A percentile compares a stretch with the other conserved stretches of the same genome.
These are phyloP conservation scores for Talaromyces adpressus DNA, from an alignment of 495 filamentous ascomycete species.

Conservation along the genomic window DNA sequence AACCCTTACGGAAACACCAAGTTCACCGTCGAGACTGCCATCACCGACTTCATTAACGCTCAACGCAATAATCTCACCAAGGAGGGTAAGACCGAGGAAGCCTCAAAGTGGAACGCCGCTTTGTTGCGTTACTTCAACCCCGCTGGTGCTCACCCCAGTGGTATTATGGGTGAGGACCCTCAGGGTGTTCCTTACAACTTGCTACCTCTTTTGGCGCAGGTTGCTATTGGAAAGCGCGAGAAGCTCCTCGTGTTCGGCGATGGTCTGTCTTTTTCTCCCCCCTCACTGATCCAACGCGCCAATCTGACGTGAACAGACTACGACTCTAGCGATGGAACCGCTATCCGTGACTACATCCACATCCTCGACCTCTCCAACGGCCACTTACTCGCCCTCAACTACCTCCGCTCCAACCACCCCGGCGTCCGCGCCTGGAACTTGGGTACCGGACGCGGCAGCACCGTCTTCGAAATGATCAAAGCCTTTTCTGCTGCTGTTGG, in stretches of 20 bases:
- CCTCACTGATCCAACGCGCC: not conserved
- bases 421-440: slow-evolving; percentile 96
- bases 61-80: slow-evolving; percentile 79
- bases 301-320: slow-evolving; percentile 60
- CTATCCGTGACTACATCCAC: slow-evolving; percentile 76
- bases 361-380: slow-evolving; percentile 85
- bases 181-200: slow-evolving; percentile 95
- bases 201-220: slow-evolving; percentile 87
- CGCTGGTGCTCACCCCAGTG: slow-evolving; percentile 86
- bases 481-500: slow-evolving; percentile 86
- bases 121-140: slow-evolving; percentile 97
- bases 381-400: slow-evolving; percentile 85
- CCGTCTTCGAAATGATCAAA: slow-evolving; percentile 95
- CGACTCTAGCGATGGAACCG: slow-evolving; percentile 73
- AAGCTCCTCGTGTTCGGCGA: slow-evolving; percentile 93
- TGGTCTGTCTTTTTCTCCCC: slow-evolving; percentile 46
- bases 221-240: slow-evolving; percentile 89
- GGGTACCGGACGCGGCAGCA: slow-evolving; percentile 90
- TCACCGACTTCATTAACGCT: slow-evolving; percentile 83
- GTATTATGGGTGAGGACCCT: slow-evolving; percentile 98
- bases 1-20: slow-evolving; percentile 98
- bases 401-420: slow-evolving; percentile 82
- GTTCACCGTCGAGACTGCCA: slow-evolving; percentile 80
- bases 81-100: slow-evolving; percentile 60
- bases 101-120: slow-evolving; percentile 84